Base-by-base conservation (phyloP, 2,329 filamentous ascomycete species). In the Botrytis galanthina region DNA sequence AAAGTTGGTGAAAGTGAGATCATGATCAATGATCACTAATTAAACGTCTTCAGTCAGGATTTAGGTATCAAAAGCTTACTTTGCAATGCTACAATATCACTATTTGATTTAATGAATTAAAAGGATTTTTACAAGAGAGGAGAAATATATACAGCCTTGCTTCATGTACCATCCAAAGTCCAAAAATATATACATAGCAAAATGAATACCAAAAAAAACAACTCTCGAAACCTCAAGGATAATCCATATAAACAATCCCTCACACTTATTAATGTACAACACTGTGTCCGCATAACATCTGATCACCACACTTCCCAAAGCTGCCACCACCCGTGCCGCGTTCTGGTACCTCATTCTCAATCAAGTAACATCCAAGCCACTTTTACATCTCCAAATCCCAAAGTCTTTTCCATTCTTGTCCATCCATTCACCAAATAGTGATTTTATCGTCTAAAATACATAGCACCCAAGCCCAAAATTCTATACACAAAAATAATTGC, bases 401-500 rank as follows among this genome's bases (percentile, higher is more conserved):
- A 57, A 68, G 6, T 26, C n/a, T 42, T 32, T 32, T 57, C 18
- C 48, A 22, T 22, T 54, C 14, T 54, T 29, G 51, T 29, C 51
- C 3, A 54, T 57, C 18, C n/a, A 22, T 29, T 12, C 37, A 32
- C n/a, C 37, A 57, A 32, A 32, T 6, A 32, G 16, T 42, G 39
- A 9, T 32, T 63, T 39, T 42, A 72, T 10, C 63, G 62, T 75
- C 80, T 78, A 51, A 81, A 74, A 54, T 76, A 76, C 77, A 94
- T 82, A 37, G 88, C 90, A 70, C 88, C 77, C 89, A 89, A 93
- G 1, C 89, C 90, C 8, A 93, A 85, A 8, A 93, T 63, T 69
- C 93, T 84, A 83, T 95, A 95, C 0, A 89, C 93, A 22, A 88
- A 83, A 77, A 94, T 91, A 76, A 97, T 97, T 4, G 85, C 89